A percentile compares a stretch with the other conserved stretches of the same genome.
Conservation (phyloP, 805 yeast genomes). For the Metschnikowia hibisci region DNA sequence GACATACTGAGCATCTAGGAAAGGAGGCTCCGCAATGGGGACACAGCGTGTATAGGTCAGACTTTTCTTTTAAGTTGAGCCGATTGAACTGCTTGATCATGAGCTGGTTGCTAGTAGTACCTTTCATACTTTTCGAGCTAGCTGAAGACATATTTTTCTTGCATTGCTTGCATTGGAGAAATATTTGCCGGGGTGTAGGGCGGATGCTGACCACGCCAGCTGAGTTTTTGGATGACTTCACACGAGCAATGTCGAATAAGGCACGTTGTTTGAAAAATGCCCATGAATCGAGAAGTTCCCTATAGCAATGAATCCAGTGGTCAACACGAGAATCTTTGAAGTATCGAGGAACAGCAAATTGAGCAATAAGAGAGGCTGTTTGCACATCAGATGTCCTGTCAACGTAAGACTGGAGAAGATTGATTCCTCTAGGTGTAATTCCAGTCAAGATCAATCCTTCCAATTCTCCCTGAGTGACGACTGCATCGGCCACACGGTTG, state of each 20-base stretch:
- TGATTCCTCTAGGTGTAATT: conserved; percentile 79
- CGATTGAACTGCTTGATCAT: conserved; percentile 34
- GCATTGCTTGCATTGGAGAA: conserved; percentile 77
- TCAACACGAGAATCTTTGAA: conserved; percentile 70
- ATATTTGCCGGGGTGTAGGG: conserved; percentile 68
- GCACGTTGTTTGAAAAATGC: conserved; percentile 40
- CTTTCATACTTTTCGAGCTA: conserved; percentile 18
- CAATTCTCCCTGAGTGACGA: conserved; percentile 73
- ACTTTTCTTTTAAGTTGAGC: conserved; percentile 12
- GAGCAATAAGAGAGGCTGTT: conserved; percentile 77
- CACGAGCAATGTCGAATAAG: conserved; percentile 75
- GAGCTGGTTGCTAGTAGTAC: conserved; percentile 11
- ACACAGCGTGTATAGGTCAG: conserved; percentile 42
- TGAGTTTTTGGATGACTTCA: conserved; percentile 54
- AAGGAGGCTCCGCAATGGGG: conserved; percentile 84
- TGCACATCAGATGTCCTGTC: conserved; percentile 89
- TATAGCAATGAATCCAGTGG: conserved; percentile 59
- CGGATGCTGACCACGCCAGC: conserved; percentile 46
- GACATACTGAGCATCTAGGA: conserved; percentile 88
- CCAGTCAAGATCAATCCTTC: conserved; percentile 92
- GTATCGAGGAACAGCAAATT: conserved; percentile 81
- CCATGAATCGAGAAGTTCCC: conserved; percentile 19
- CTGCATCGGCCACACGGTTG: conserved; percentile 64
- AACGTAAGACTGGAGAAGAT: conserved; percentile 78
- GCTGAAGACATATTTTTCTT: conserved; percentile 60